Evolutionary conservation across 257 asterid genomes (phyloP).

Genomic region (Rehmannia glutinosa): DNA sequence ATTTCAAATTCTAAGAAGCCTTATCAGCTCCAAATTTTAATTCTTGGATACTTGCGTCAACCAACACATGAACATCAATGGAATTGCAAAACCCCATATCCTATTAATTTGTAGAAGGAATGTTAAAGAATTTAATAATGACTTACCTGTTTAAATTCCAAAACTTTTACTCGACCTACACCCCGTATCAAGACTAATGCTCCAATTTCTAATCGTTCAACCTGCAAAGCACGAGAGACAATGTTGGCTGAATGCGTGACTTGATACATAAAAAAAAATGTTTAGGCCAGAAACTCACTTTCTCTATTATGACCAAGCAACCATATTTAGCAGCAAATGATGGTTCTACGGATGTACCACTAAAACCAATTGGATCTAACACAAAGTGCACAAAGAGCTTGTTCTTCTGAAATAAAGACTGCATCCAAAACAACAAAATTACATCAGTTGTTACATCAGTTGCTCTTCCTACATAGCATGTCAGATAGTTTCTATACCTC

Average conservation of each 20-base stretch:
- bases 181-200: constrained; percentile 76
- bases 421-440: constrained; percentile 12
- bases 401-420: constrained; percentile 56
- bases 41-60: no score
- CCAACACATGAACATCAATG: no score
- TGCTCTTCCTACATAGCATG: background rate
- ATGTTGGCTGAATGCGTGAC: constrained; percentile 1
- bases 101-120: background rate
- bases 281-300: constrained; percentile 38
- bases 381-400: constrained; percentile 72
- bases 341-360: constrained; percentile 51
- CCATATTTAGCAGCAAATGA: constrained; percentile 74
- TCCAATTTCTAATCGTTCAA: constrained; percentile 65
- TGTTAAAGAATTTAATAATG: background rate
- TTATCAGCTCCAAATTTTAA: no score
- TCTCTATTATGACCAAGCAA: constrained; percentile 71
- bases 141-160: constrained; percentile 55
- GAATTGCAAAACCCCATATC: background rate
- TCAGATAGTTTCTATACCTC: constrained; percentile 41
- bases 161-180: constrained; percentile 64
- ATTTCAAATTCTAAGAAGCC: no score
- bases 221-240: constrained; percentile 35
- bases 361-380: constrained; percentile 61
- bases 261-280: constrained; percentile 3
- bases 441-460: background rate